A percentile compares a stretch with the other conserved stretches of the same genome.
Evolutionary conservation across 177 flowering plant species (phyloP).

Genomic region (Vitis hybrid): DNA sequence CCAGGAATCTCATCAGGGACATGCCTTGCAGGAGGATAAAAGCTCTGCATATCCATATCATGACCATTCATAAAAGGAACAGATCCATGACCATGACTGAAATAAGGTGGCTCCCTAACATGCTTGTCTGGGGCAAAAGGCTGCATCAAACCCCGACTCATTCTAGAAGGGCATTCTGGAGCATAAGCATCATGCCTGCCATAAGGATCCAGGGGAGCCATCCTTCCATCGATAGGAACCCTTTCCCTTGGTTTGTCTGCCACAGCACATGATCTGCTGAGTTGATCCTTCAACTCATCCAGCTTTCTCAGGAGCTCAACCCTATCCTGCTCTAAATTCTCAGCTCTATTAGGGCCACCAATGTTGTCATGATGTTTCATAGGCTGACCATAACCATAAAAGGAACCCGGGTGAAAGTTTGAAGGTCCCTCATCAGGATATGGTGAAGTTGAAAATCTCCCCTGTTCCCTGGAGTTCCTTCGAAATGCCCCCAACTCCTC

Average conservation of each 20-base stretch:
- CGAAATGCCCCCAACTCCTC: constrained; percentile 19
- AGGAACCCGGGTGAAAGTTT: constrained; percentile 21
- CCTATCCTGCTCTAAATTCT: constrained; percentile 44
- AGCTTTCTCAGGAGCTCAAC: constrained; percentile 54
- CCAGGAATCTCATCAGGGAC: constrained; percentile 25
- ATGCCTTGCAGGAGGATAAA: constrained; percentile 33
- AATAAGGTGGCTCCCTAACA: constrained; percentile 21
- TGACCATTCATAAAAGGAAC: constrained; percentile 30
- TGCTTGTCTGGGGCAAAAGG: constrained; percentile 23
- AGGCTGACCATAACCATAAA: constrained; percentile 23
- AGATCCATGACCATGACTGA: constrained; percentile 23
- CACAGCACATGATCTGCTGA: constrained; percentile 39
- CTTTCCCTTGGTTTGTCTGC: constrained; percentile 34
- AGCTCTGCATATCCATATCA: constrained; percentile 25
- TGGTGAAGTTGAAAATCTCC: constrained; percentile 16
- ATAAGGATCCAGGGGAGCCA: constrained; percentile 30
- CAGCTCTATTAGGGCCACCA: constrained; percentile 29
- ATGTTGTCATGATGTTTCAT: constrained; percentile 10
- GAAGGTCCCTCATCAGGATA: constrained; percentile 56
- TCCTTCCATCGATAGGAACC: constrained; percentile 26
- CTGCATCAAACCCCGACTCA: constrained; percentile 16
- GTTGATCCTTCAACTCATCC: constrained; percentile 53
- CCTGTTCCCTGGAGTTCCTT: constrained; percentile 22
- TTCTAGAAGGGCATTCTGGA: background rate
- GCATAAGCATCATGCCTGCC: constrained; percentile 19